Evolutionary conservation across 1,284 basidiomycete genomes (phyloP), one percentile per base, ranked within the genome.

Genomic region (Pascua guehoae): DNA sequence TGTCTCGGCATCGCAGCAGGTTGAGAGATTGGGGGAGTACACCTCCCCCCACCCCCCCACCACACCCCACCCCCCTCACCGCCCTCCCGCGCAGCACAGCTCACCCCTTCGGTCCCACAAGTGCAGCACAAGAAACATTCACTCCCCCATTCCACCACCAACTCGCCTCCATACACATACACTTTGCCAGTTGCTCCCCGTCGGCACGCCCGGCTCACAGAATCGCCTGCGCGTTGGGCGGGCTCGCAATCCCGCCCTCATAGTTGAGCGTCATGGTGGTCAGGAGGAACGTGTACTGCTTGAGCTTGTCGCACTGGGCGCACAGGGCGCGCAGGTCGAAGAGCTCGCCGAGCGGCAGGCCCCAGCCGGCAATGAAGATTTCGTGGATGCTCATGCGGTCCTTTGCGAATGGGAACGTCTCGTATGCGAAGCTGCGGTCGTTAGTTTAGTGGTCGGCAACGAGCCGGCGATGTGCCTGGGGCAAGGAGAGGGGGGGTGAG

Each of bases 261-360:
- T 80, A 55, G 53, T 78, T 73, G 44, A 79, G 57, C 1, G 76
- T 75, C 67, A 74, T 72, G 18, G 67, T 68, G 9, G 74, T 66
- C 51, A 62, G 79, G 71, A 78, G 73, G 69, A 81, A 80, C 0
- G 74, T 73, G 68, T 72, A 81, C 46, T 74, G 59, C 14, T 69
- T 56, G 10, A 66, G 53, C 53, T 66, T 46, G 39, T 63, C 54
- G 49, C 76, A 78, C 52, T 70, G 62, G n/a, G 61, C 32, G 2
- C 73, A 67, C 12, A 81, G 68, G 37, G 61, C 63, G 24, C 78
- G 71, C 9, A 80, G 66, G 59, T 81, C 77, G 48, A 77, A 79
- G 42, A 80, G 63, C 58, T 80, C 79, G 39, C 79, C 79, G 42
- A 79, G 77, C 1, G 72, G 72, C 41, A 69, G 37, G 2, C 72